Evolutionary conservation across 2,329 filamentous ascomycete species (phyloP), one percentile per base, ranked within the genome.

Genomic region (Curvularia verruculosa): DNA sequence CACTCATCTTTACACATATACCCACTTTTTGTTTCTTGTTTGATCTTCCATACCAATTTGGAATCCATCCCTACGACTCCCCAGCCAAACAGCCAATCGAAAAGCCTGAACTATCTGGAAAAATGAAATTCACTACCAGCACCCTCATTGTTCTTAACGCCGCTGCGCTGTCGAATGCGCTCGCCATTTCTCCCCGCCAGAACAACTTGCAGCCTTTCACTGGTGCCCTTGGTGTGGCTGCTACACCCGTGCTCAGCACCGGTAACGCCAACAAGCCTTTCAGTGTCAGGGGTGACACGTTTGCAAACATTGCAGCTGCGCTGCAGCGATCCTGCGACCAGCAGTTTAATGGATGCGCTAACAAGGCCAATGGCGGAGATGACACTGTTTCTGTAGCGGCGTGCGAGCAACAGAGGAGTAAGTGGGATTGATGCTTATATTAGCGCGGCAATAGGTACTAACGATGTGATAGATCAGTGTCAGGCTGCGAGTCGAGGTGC

Each of bases 291-390:
- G 70, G 66, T 13, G 70, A 63, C 29, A 73, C 70, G 7, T 89
- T 89, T 69, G 82, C 82, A 37, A 83, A 83, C 69, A 71, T 83
- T 62, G 75, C 71, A 3, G 83, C 82, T 9, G 87, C 87, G 19
- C 75, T 83, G 39, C 82, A 87, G 74, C 80, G 87, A 45, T 82
- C 85, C 34, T 89, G 87, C 69, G 82, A 86, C 59, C 82, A 87
- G 56, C 85, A 89, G 77, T 83, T 86, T 77, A 88, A 87, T 66
- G 75, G 72, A 3, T 89, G 87, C 67, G 78, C 83, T 12, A 76
- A 86, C 60, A 81, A 81, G 26, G 83, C 83, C 54, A 88, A 88
- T 72, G 65, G 75, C 12, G 83, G 85, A 49, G 50, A 67, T 21
- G 62, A 69, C 3, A 79, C 78, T 39, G 70, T 79, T 56, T 77